These are phyloP conservation scores for Blastobotrys apis DNA, from an alignment of 1,139 yeast genomes.

Conservation along the genomic window DNA sequence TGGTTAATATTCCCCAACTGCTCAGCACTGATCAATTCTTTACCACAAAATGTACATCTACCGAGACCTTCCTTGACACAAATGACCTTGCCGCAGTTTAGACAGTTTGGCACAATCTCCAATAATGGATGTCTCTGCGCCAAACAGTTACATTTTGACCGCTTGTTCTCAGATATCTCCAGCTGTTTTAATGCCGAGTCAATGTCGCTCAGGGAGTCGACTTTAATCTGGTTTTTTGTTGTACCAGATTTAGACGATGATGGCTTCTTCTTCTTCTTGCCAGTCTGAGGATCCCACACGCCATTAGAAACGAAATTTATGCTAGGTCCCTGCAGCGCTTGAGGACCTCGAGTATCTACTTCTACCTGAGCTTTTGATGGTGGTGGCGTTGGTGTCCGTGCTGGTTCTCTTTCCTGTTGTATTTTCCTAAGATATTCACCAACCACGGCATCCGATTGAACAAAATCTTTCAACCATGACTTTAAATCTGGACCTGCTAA, in stretches of 20 bases:
- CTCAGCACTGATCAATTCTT: constrained; percentile 53
- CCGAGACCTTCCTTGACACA: constrained; percentile 85
- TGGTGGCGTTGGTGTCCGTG: neutral
- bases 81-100: constrained; percentile 89
- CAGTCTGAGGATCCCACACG: constrained; percentile 19
- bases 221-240: constrained; percentile 26
- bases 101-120: constrained; percentile 87
- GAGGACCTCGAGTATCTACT: constrained; percentile 3
- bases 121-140: constrained; percentile 77
- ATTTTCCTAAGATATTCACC: constrained; percentile 9
- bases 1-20: constrained; percentile 55
- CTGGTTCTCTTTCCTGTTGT: constrained; percentile 3
- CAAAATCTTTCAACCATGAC: constrained; percentile 11
- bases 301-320: constrained; percentile 18
- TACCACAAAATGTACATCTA: constrained; percentile 82
- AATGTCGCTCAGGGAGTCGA: constrained; percentile 33
- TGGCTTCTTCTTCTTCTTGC: constrained; percentile 15
- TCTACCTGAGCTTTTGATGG: neutral
- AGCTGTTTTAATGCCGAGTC: constrained; percentile 34
- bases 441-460: constrained; percentile 12
- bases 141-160: constrained; percentile 59
- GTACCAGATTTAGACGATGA: neutral
- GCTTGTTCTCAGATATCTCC: constrained; percentile 30
- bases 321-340: neutral
- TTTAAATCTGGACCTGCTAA: constrained; percentile 9